Conservation (phyloP, 2,329 filamentous ascomycete genomes). For the Macrophomina tecta region DNA sequence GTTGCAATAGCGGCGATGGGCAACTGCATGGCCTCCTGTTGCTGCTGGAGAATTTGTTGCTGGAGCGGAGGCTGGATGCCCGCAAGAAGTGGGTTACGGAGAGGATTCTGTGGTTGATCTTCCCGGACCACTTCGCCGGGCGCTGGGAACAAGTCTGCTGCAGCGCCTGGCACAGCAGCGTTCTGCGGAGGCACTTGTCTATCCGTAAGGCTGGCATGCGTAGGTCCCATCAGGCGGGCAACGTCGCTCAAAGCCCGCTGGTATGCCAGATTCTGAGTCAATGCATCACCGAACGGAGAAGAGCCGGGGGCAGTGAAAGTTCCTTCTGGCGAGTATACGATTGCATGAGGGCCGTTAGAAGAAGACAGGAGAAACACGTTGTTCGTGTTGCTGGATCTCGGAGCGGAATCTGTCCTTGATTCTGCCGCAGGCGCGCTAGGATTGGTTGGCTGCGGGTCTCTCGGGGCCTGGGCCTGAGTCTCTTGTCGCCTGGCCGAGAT, state of each 20-base stretch:
- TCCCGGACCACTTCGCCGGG: neutral
- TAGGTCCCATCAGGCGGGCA: slow-evolving; percentile 10
- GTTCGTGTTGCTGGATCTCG: slow-evolving; percentile 33
- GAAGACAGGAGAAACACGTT: slow-evolving; percentile 43
- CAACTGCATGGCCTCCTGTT: slow-evolving; percentile 12
- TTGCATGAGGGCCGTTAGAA: slow-evolving; percentile 44
- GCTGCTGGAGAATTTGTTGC: slow-evolving; percentile 15
- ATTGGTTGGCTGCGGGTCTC: neutral
- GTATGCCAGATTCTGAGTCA: slow-evolving; percentile 18
- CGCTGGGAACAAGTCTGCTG: neutral
- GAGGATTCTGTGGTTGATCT: slow-evolving; percentile 7
- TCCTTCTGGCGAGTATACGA: slow-evolving; percentile 34
- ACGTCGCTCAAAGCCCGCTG: slow-evolving; percentile 23
- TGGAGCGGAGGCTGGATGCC: slow-evolving; percentile 9
- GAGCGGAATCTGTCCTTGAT: neutral
- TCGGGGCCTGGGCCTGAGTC: neutral
- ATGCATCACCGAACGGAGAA: neutral
- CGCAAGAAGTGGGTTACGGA: slow-evolving; percentile 3
- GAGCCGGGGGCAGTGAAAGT: slow-evolving; percentile 4
- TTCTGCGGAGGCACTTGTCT: neutral
- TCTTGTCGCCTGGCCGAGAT: slow-evolving; percentile 4
- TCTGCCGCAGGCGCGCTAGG: neutral
- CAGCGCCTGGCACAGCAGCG: neutral
- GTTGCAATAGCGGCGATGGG: slow-evolving; percentile 36
- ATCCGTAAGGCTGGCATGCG: slow-evolving; percentile 2